Conservation (phyloP, 2,329 filamentous ascomycete species). For the Ophiocordyceps robertsii region DNA sequence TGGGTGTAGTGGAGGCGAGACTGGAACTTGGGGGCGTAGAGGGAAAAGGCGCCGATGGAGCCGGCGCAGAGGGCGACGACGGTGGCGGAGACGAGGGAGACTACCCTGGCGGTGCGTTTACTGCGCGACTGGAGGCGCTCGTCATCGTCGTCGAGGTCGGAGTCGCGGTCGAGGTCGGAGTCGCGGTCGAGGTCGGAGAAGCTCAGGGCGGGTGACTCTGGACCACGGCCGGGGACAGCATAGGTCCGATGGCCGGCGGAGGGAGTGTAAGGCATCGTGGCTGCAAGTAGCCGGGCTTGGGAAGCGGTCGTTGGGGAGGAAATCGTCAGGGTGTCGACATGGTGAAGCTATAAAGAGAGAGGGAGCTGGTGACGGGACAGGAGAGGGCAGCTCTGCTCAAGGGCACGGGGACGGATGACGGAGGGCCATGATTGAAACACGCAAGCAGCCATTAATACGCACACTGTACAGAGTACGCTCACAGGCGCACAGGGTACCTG, state of each 20-base stretch:
- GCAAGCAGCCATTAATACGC: no score
- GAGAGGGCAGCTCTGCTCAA: no score
- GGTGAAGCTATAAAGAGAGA: no score
- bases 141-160: conserved; percentile 2
- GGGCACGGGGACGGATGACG: no score
- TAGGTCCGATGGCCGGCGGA: background rate
- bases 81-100: conserved; percentile 42
- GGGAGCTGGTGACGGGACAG: no score
- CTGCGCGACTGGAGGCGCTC: conserved; percentile 9
- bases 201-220: background rate
- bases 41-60: conserved; percentile 83
- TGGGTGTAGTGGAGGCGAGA: conserved; percentile 78
- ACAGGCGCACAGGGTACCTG: no score
- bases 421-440: no score
- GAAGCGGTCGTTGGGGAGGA: background rate
- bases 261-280: background rate
- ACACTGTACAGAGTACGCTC: no score
- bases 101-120: conserved; percentile 22
- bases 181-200: conserved; percentile 9
- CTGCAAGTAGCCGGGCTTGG: background rate
- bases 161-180: conserved; percentile 9
- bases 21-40: conserved; percentile 87
- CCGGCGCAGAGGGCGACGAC: conserved; percentile 63
- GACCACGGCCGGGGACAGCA: no score
- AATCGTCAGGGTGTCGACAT: background rate